phyloP scores from a whole-genome alignment of 768 basidiomycete genomes.

The Boletus edulis region DNA sequence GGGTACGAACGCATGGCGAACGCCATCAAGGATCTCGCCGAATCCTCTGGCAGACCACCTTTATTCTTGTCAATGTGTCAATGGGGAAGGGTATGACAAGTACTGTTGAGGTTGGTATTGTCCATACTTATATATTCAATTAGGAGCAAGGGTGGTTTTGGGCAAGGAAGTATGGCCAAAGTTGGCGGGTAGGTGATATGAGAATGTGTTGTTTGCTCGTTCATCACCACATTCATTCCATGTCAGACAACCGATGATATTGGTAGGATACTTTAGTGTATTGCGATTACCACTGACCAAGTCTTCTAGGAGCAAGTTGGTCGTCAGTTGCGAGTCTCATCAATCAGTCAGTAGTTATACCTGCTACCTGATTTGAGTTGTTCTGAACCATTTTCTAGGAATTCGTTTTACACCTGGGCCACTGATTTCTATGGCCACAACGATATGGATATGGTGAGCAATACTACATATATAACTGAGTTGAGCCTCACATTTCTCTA shows the following conservation, averaged over 20 bases:
- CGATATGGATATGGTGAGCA: slow-evolving; percentile 62
- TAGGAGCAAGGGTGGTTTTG: slow-evolving; percentile 64
- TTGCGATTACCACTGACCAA: neutral
- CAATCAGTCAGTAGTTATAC: slow-evolving; percentile 40
- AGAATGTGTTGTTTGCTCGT: neutral
- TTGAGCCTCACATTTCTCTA: slow-evolving; percentile 18
- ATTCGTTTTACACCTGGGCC: slow-evolving; percentile 61
- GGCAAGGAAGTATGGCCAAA: slow-evolving; percentile 58
- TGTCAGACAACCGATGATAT: slow-evolving; percentile 52
- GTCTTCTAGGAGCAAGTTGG: slow-evolving; percentile 44
- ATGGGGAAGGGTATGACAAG: slow-evolving; percentile 54
- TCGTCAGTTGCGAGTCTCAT: slow-evolving; percentile 49
- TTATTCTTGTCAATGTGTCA: slow-evolving; percentile 62
- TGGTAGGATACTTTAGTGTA: slow-evolving; percentile 23
- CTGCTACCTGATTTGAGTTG: neutral
- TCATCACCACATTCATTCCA: neutral
- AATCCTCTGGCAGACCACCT: slow-evolving; percentile 49
- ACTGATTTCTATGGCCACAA: slow-evolving; percentile 68
- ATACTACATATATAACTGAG: slow-evolving; percentile 2
- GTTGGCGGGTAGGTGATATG: slow-evolving; percentile 53
- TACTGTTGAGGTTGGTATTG: no score
- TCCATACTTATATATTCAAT: slow-evolving; percentile 1
- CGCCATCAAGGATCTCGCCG: slow-evolving; percentile 50
- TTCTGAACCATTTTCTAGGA: slow-evolving; percentile 36
- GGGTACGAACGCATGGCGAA: slow-evolving; percentile 61